Evolutionary conservation across 2,329 filamentous ascomycete genomes (phyloP), one percentile per base, ranked within the genome.

Genomic region (Lithohypha guttulata): DNA sequence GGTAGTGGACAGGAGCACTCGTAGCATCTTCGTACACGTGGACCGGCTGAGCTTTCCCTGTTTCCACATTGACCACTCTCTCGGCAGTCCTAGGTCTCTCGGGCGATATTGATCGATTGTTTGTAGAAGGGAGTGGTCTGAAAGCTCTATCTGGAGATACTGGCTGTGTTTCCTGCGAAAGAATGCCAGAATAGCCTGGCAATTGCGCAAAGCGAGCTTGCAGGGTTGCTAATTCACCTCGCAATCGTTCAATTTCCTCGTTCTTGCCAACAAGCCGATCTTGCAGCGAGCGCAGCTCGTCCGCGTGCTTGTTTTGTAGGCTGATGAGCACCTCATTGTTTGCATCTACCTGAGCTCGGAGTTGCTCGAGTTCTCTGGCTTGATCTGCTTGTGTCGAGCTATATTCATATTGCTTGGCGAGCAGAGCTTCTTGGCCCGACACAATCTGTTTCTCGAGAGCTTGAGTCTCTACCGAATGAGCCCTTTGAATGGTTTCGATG

Each of bases 1-100:
- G n/a, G n/a, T n/a, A n/a, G n/a, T 58, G 59, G 10, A 64, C 65
- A 25, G 70, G 70, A 47, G 78, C 73, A 28, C 69, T 65, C 2
- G 75, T 76, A 45, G 76, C 72, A 51, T 83, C 78, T 53, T 82
- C 77, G 2, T 75, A 74, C 54, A 81, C 67, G 64, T 42, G 64
- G 58, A 53, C 67, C 56, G 34, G 68, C 56, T 45, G 65, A 58
- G 30, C 59, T 9, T 48, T 44, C 35, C n/a, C n/a, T n/a, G n/a
- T n/a, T n/a, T n/a, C n/a, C n/a, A n/a, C 32, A 14, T 17, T 41
- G 18, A 31, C 41, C n/a, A 41, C 33, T 10, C 13, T 27, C 20
- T 14, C 55, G n/a, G 28, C 45, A 57, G 41, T 66, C 56, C 21
- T 55, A 58, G 49, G 58, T 56, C 52, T 55, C 61, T 52, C 9